Evolutionary conservation across 2,329 filamentous ascomycete genomes (phyloP).

Genomic region (Fusarium austroafricanum): DNA sequence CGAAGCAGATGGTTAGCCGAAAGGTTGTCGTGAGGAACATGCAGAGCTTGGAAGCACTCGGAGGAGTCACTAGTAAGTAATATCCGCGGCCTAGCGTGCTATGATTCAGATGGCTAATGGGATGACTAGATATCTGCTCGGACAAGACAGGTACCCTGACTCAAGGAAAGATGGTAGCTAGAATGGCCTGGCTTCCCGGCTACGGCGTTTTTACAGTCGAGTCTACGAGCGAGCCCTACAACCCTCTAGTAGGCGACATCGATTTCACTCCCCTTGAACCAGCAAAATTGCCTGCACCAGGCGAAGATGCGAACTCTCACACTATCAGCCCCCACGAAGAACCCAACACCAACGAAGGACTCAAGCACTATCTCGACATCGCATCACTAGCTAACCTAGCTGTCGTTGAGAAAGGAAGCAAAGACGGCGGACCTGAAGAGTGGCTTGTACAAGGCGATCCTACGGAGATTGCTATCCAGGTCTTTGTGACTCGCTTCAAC

Average conservation of each 20-base stretch:
- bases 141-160: conserved; percentile 53
- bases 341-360: conserved; percentile 56
- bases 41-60: conserved; percentile 55
- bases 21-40: conserved; percentile 63
- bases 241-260: conserved; percentile 39
- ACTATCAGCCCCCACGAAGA: conserved; percentile 46
- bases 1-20: conserved; percentile 61
- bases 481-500: conserved; percentile 76
- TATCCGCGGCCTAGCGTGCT: background rate
- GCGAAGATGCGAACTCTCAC: conserved; percentile 45
- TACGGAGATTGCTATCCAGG: conserved; percentile 77
- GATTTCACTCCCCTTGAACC: conserved; percentile 32
- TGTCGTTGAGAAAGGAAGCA: conserved; percentile 61
- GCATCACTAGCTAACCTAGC: conserved; percentile 75
- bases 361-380: conserved; percentile 70
- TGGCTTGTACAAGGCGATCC: conserved; percentile 75
- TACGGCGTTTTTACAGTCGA: conserved; percentile 47
- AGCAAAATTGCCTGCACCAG: conserved; percentile 29
- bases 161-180: conserved; percentile 49
- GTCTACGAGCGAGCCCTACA: conserved; percentile 47
- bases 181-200: conserved; percentile 49
- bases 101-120: background rate
- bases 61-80: conserved; percentile 60
- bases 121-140: conserved; percentile 47
- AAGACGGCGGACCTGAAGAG: conserved; percentile 54